phyloP scores from a whole-genome alignment of 2,329 filamentous ascomycete genomes.

The Paecilomyces fulvus region DNA sequence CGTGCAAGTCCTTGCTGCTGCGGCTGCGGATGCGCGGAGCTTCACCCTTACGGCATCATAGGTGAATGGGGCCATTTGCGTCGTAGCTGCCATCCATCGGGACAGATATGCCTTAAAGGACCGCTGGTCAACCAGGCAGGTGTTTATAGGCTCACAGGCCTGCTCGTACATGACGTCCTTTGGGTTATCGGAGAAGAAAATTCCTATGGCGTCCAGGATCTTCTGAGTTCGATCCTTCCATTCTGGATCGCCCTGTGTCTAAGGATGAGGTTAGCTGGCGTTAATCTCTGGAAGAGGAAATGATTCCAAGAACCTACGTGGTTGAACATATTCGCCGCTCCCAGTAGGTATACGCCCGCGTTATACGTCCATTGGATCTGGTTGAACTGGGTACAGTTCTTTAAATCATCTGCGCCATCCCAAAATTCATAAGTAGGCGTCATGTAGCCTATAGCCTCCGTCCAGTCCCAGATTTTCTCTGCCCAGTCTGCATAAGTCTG shows the following conservation, averaged over 20 bases:
- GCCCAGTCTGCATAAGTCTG: constrained; percentile 57
- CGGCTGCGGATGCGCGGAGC: constrained; percentile 44
- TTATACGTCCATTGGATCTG: constrained; percentile 59
- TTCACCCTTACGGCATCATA: constrained; percentile 43
- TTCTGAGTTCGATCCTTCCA: constrained; percentile 7
- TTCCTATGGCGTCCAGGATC: constrained; percentile 6
- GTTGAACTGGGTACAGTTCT: constrained; percentile 55
- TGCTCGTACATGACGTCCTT: constrained; percentile 47
- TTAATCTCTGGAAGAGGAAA: neutral
- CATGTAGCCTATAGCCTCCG: constrained; percentile 24
- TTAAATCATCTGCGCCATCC: constrained; percentile 35
- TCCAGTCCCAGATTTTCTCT: constrained; percentile 55
- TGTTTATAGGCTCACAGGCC: constrained; percentile 47
- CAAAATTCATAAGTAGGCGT: constrained; percentile 6
- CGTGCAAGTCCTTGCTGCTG: constrained; percentile 47
- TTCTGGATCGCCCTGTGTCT: constrained; percentile 19
- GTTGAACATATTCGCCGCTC: constrained; percentile 62
- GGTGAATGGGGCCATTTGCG: constrained; percentile 52
- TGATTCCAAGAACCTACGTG: constrained; percentile 31
- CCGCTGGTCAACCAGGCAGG: constrained; percentile 55
- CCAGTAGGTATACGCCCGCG: constrained; percentile 50
- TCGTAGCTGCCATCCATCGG: constrained; percentile 52
- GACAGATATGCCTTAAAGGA: constrained; percentile 59
- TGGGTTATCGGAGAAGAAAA: constrained; percentile 7
- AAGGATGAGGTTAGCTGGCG: neutral